Base-by-base conservation (phyloP, 2,329 filamentous ascomycete species). In the Aotearoamyces nothofagi region DNA sequence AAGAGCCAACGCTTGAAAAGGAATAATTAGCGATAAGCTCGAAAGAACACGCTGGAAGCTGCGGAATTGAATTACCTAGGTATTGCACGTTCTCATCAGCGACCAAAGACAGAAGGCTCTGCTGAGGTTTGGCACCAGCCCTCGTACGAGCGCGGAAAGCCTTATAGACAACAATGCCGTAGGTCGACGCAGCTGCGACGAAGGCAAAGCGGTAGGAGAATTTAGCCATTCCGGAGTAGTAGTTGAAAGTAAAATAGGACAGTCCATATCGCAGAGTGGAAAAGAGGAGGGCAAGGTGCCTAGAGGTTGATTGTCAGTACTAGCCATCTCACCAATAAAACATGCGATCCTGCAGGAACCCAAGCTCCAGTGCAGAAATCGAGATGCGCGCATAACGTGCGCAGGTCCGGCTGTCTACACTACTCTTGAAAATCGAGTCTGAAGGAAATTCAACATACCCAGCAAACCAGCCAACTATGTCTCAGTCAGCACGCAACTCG, bases 91-190 rank as follows among this genome's bases (percentile, higher is more conserved):
- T 98, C 67, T 98, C 90, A 53, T 98, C 90, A 9, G 72, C 64
- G 32, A 78, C 62, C 40, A 93, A 61, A 36, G 74, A 68, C 34
- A 87, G 31, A 27, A 66, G 54, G 33, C 78, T 70, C 29, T 53
- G 51, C 22, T 56, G 58, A 51, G 50, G 66, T 51, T 61, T 73
- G 36, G 63, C 72, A 39, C 78, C 76, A 27, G 74, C 65, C 66
- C 82, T 79, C 44, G 79, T 68, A 42, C 83, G 78, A 44, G 86
- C 82, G 41, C 86, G 76, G 63, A 86, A 82, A 33, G 83, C 86
- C 71, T 98, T 98, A 68, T 93, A 96, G 37, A 98, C 87, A 27
- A 98, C 90, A 42, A 98, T 96, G 41, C 90, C 87, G 56, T 98
- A 98, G 8, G 90, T 96, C 27, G 74, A 71, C 26, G 84, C 83